Evolutionary conservation across 768 basidiomycete genomes (phyloP), one percentile per base, ranked within the genome.

Genomic region (Calocybe indica): DNA sequence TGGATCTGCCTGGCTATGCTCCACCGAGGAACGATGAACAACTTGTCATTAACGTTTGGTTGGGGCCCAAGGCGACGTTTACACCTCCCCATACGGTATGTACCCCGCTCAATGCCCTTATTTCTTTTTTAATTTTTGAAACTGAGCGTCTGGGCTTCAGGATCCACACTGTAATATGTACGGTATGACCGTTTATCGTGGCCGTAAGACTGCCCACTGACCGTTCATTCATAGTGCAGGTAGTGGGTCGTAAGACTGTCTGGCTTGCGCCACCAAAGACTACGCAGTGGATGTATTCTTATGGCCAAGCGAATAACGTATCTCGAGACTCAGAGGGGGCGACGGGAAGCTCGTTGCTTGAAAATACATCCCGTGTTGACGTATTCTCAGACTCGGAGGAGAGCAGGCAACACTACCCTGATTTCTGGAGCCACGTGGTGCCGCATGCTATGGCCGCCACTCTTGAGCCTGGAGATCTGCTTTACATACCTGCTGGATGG

Each of bases 131-230:
- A 14, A n/a, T n/a, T 14, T 32, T 47, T 46, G 41, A 30, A 43
- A n/a, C 32, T 52, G 38, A 30, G 44, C 39, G 38, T 40, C 41
- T 28, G 37, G 12, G 33, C 46, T 40, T 33, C 49, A 95, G 92
- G 95, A 99, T 59, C 94, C 94, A 3, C 96, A 84, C 66, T 90
- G 80, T 68, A 99, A 99, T 62, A 76, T 86, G 52, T 98, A 90
- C 62, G 82, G 92, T 92, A 64, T 36, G 50, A 31, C 37, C 40
- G 50, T 46, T 43, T 6, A 2, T 35, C 51, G 37, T 40, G 28
- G 33, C 45, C 11, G 22, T 41, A 31, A 45, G 45, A 37, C 34
- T 51, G 22, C 22, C 46, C 43, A 31, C 49, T 57, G 22, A 44
- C 50, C 40, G 51, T 44, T 41, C 22, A 22, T 45, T 8, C 42